phyloP scores from a whole-genome alignment of 371 early-diverging fungal species.

The Mortierella sp. region DNA sequence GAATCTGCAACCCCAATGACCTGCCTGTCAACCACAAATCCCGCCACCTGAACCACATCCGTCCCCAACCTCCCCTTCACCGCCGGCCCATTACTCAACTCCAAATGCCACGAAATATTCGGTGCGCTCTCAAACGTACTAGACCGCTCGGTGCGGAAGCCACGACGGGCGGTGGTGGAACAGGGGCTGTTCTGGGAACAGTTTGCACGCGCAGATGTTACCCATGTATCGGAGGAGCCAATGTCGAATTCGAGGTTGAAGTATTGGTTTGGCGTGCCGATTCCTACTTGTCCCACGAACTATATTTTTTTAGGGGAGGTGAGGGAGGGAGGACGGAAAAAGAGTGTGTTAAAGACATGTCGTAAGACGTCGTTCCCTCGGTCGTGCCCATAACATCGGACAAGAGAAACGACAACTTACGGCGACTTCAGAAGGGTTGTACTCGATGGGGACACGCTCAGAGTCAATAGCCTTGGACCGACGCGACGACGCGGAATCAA shows the following conservation, averaged over 20 bases:
- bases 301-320: not conserved
- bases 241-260: slow-evolving; percentile 68
- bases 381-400: not conserved
- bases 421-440: slow-evolving; percentile 17
- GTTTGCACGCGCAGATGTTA: slow-evolving; percentile 13
- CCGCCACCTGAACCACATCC: slow-evolving; percentile 13
- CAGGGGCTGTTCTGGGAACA: slow-evolving; percentile 18
- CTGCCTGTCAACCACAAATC: slow-evolving; percentile 20
- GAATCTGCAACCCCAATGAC: slow-evolving; percentile 12
- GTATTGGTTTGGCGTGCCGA: slow-evolving; percentile 64
- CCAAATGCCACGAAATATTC: slow-evolving; percentile 2
- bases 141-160: slow-evolving; percentile 12
- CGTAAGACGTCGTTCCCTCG: not conserved
- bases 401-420: not conserved
- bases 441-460: slow-evolving; percentile 16
- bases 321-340: not conserved
- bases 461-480: slow-evolving; percentile 25
- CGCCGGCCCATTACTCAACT: not conserved
- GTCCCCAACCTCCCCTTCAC: slow-evolving; percentile 10
- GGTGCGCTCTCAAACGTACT: slow-evolving; percentile 13
- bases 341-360: not conserved
- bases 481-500: not conserved
- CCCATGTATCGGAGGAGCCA: slow-evolving; percentile 68
- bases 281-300: slow-evolving; percentile 61
- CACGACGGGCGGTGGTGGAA: not conserved